Conservation (phyloP, 192 early-diverging fungal genomes). For the Glomus cerebriforme region DNA sequence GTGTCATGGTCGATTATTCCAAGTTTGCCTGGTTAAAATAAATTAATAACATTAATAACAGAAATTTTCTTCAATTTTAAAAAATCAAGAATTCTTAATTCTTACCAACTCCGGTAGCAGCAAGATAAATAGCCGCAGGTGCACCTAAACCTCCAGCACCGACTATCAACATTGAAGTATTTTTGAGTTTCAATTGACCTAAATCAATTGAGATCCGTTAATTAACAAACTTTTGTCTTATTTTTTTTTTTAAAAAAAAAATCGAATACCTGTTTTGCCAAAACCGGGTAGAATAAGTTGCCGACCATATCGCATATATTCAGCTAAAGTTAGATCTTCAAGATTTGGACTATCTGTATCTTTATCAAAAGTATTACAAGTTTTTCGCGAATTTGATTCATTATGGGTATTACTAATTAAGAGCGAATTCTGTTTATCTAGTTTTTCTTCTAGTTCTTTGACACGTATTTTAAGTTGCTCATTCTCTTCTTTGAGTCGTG, state of each 20-base stretch:
- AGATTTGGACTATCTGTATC: not conserved
- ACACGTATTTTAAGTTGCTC: not conserved
- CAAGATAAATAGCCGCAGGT: constrained; percentile 85
- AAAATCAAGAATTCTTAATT: not conserved
- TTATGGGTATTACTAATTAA: too few relatives aligned
- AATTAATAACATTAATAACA: not conserved
- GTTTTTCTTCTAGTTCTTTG: constrained; percentile 1
- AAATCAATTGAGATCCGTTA: not conserved
- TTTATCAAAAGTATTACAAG: not conserved
- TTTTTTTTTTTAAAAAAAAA: not conserved
- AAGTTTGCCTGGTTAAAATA: constrained; percentile 44
- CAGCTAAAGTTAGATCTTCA: constrained; percentile 36
- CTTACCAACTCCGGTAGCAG: constrained; percentile 80
- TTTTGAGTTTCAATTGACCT: constrained; percentile 78
- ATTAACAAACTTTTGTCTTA: too few relatives aligned
- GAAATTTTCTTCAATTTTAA: not conserved
- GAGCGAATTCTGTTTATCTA: not conserved
- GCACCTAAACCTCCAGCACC: constrained; percentile 96
- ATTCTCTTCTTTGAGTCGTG: constrained; percentile 7
- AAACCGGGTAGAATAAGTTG: constrained; percentile 85
- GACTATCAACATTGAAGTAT: constrained; percentile 79
- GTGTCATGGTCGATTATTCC: constrained; percentile 93
- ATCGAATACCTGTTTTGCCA: constrained; percentile 65
- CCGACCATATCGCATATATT: constrained; percentile 81
- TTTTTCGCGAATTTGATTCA: not conserved